These are phyloP conservation scores for Yamadazyma sp. DNA, from an alignment of 1,139 yeast species.

Conservation along the genomic window DNA sequence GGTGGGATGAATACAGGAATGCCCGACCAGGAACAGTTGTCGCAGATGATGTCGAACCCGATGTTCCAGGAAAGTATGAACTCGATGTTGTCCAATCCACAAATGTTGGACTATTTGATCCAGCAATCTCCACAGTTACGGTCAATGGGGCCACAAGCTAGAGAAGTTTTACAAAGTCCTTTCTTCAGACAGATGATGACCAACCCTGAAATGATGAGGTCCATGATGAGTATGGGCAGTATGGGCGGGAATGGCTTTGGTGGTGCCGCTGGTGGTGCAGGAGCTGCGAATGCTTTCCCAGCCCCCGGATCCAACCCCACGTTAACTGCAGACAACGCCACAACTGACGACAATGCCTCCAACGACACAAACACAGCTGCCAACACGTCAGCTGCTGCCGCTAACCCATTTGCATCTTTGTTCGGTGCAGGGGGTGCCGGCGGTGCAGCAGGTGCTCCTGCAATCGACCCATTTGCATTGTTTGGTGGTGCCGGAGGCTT, in stretches of 20 bases:
- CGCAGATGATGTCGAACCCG: conserved; percentile 77
- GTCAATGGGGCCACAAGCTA: conserved; percentile 85
- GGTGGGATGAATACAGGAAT: conserved; percentile 75
- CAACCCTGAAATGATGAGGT: conserved; percentile 83
- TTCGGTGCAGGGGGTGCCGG: conserved; percentile 14
- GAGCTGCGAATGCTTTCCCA: conserved; percentile 43
- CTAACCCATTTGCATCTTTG: conserved; percentile 54
- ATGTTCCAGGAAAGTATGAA: conserved; percentile 78
- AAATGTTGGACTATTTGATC: conserved; percentile 80
- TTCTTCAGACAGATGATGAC: conserved; percentile 80
- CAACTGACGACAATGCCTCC: conserved; percentile 8
- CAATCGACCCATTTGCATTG: conserved; percentile 39
- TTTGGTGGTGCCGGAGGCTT: conserved; percentile 47
- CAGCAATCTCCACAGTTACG: conserved; percentile 82
- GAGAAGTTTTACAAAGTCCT: conserved; percentile 84
- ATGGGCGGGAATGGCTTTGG: conserved; percentile 30
- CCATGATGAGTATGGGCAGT: conserved; percentile 74
- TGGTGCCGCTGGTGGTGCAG: conserved; percentile 19
- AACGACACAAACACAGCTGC: conserved; percentile 14
- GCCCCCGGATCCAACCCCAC: conserved; percentile 55
- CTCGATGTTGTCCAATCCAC: conserved; percentile 74
- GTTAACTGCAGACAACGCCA: conserved; percentile 22
- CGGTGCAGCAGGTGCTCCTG: conserved; percentile 32
- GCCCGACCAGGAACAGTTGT: conserved; percentile 75
- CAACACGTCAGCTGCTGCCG: conserved; percentile 10